Evolutionary conservation across 1,284 basidiomycete species (phyloP), one percentile per base, ranked within the genome.

Genomic region (Porodaedalea pini): DNA sequence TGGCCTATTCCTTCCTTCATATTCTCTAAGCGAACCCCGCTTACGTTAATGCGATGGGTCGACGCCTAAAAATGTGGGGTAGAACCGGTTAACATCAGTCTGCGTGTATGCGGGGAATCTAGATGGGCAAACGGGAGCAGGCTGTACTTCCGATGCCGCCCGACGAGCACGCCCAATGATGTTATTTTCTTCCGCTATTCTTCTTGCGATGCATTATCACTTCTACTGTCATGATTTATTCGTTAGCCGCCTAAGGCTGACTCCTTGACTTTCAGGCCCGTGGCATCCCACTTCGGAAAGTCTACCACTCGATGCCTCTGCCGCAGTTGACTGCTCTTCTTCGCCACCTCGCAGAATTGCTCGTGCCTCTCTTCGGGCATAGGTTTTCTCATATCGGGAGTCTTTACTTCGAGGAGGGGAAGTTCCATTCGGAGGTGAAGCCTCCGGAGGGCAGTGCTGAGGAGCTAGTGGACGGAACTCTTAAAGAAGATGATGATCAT

Each of bases 301-400:
- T 89, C 17, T 89, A 85, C 66, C 83, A 88, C 65, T 78, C 81
- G 3, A 74, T 90, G 69, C 69, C 80, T 11, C 82, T 88, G 66
- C 76, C 76, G 19, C 74, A 81, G 56, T 78, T 90, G 59, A 74
- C 79, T 56, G 73, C 75, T 54, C 71, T 91, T n/a, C 74, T 88
- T 62, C 78, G 78, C 63, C 86, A 88, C 68, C 71, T 90, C 45
- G 86, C 86, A 13, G 70, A 71, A 52, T 70, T 90, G 53, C 68
- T 88, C 49, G 75, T 91, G 61, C 83, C 86, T 2, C 72, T 91
- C n/a, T 89, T 86, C 61, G 79, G 82, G 3, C 87, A 86, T 64
- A 81, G 88, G 13, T 91, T 91, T 69, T 73, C 81, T 21, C 74
- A 78, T 48, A 82, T 90, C 51, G 88, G 88, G 29, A 90, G 85